phyloP scores from a whole-genome alignment of 2,329 filamentous ascomycete species.

The Calonectria crousiana region DNA sequence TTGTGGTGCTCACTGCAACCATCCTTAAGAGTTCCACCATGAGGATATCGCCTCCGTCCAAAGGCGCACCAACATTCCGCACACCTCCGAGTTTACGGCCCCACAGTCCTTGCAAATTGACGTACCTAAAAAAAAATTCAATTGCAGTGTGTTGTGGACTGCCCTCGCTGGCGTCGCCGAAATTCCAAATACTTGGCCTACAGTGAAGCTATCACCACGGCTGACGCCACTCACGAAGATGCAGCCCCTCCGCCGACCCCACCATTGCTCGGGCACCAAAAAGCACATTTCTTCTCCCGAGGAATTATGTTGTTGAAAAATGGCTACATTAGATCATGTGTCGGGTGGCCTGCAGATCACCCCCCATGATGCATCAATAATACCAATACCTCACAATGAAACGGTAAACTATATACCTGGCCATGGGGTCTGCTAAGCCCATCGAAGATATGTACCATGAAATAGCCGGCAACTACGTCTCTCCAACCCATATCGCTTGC shows the following conservation, averaged over 20 bases:
- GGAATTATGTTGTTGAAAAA: neutral
- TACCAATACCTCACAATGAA: neutral
- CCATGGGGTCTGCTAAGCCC: neutral
- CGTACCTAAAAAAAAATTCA: neutral
- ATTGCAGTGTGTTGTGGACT: neutral
- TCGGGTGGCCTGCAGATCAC: neutral
- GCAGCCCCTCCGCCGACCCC: neutral
- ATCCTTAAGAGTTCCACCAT: neutral
- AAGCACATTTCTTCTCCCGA: neutral
- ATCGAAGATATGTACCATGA: neutral
- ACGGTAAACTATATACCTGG: neutral
- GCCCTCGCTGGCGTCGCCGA: neutral
- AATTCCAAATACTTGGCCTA: neutral
- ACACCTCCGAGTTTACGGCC: neutral
- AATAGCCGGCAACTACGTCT: neutral
- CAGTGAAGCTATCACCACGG: conserved; percentile 6
- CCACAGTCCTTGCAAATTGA: neutral
- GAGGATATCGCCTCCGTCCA: neutral
- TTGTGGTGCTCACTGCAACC: neutral
- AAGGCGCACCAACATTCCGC: neutral
- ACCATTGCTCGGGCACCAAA: neutral
- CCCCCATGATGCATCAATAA: neutral
- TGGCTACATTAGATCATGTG: neutral
- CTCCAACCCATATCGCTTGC: neutral
- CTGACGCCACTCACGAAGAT: neutral